Evolutionary conservation across 2,329 filamentous ascomycete genomes (phyloP).

Genomic region (Colletotrichum euphorbiae): DNA sequence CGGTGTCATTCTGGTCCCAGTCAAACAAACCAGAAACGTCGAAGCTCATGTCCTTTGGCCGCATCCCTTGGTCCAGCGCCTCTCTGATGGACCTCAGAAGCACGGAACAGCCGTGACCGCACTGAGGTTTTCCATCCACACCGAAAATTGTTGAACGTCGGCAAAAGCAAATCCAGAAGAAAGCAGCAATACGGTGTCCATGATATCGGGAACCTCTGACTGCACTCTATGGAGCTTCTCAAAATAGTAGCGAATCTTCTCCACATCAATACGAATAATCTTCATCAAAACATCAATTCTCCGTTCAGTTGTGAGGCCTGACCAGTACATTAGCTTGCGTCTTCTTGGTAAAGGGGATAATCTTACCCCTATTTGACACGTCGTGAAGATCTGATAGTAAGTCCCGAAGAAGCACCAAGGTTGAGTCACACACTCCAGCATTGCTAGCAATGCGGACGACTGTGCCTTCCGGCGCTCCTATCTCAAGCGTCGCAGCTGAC

Average conservation of each 20-base stretch:
- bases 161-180: background rate
- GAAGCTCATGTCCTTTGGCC: background rate
- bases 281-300: background rate
- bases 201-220: background rate
- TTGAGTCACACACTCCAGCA: too few species aligned
- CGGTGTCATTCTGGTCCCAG: background rate
- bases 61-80: background rate
- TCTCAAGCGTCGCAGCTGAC: too few species aligned
- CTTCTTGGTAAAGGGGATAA: too few species aligned
- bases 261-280: background rate
- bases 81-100: background rate
- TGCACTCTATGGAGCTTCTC: background rate
- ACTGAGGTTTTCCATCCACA: background rate
- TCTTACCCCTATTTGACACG: too few species aligned
- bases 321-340: too few species aligned
- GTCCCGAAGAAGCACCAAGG: too few species aligned
- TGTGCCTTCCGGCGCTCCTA: too few species aligned
- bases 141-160: background rate
- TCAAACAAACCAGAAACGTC: background rate
- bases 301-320: too few species aligned
- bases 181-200: background rate
- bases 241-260: conserved; percentile 14
- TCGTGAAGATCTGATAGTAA: too few species aligned
- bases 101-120: too few species aligned
- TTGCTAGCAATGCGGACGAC: too few species aligned